Base-by-base conservation (phyloP, 2,329 filamentous ascomycete species). In the Colletotrichum tanaceti region DNA sequence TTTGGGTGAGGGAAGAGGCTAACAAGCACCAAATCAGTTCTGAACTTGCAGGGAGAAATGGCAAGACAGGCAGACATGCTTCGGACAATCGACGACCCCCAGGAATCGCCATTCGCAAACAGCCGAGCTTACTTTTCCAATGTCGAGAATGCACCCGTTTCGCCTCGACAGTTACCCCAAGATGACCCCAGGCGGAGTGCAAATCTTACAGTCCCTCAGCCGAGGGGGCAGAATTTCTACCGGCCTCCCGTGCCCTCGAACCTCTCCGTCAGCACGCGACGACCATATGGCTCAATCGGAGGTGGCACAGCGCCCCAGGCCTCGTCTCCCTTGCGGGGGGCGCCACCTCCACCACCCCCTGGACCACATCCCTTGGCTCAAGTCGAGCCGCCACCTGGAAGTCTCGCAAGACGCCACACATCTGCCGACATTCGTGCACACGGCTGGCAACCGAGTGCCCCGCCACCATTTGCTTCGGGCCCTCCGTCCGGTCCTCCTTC, bases 361-460 rank as follows among this genome's bases (percentile, higher is more conserved):
- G 85, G 80, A 18, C 87, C 89, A 39, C 92, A 93, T 75, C 90
- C 90, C 41, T 83, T 90, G 22, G 87, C 90, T 20, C 83, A 87
- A 65, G 84, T 88, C 39, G 85, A 90, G 73, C 85, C 87, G 32
- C 87, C 89, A 41, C 89, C 90, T 43, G 87, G 89, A 65, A 94
- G 89, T 74, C 84, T 97, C 54, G 88, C 90, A 52, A 90, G 95
- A 71, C 89, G 95, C 70, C 96, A 99, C 80, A 99, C 96, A 1
- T 95, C 94, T 46, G 96, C 96, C 67, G 96, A 99, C 77, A 98
- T 99, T 73, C 91, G 96, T 61, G 91, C 94, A 74, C 91, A 94
- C 76, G 93, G 91, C 44, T 95, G 92, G 89, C 90, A 90, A 71
- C 85, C 84, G 9, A 84, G 80, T 57, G 81, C 83, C 38, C 47